These are phyloP conservation scores for Neopestalotiopsis sp. DNA, from an alignment of 2,329 filamentous ascomycete species.

Conservation along the genomic window DNA sequence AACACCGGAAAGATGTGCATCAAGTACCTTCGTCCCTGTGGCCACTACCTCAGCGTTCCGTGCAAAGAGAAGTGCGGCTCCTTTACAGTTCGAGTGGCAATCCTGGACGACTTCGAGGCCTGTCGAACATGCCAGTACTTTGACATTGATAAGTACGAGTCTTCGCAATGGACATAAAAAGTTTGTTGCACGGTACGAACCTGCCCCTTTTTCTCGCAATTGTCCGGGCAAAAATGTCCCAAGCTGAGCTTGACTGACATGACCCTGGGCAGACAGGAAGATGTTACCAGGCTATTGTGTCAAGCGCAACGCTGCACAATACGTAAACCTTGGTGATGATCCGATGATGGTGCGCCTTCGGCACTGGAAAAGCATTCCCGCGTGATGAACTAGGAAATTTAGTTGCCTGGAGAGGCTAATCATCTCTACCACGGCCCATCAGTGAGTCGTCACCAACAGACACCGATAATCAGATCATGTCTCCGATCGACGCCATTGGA, in stretches of 20 bases:
- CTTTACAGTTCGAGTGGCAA: not conserved
- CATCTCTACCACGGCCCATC: not conserved
- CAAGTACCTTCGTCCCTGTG: not conserved
- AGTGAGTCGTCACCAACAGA: not conserved
- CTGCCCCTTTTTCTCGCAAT: not conserved
- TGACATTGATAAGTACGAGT: not conserved
- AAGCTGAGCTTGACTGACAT: too few species aligned
- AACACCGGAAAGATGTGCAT: not conserved
- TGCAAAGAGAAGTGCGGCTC: not conserved
- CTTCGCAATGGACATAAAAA: not conserved
- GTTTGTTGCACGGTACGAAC: not conserved
- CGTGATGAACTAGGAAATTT: not conserved
- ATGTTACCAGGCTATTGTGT: too few species aligned
- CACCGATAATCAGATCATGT: not conserved
- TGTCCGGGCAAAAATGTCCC: too few species aligned
- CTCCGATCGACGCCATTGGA: not conserved
- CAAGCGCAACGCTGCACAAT: too few species aligned
- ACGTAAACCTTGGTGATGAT: too few species aligned
- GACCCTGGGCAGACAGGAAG: too few species aligned
- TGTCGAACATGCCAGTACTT: not conserved
- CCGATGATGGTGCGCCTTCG: too few species aligned
- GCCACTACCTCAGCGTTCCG: not conserved
- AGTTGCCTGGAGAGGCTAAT: not conserved
- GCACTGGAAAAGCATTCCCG: not conserved
- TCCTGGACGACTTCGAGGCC: not conserved